Evolutionary conservation across 129 eudicot genomes (phyloP).

Genomic region (Lonicera japonica): DNA sequence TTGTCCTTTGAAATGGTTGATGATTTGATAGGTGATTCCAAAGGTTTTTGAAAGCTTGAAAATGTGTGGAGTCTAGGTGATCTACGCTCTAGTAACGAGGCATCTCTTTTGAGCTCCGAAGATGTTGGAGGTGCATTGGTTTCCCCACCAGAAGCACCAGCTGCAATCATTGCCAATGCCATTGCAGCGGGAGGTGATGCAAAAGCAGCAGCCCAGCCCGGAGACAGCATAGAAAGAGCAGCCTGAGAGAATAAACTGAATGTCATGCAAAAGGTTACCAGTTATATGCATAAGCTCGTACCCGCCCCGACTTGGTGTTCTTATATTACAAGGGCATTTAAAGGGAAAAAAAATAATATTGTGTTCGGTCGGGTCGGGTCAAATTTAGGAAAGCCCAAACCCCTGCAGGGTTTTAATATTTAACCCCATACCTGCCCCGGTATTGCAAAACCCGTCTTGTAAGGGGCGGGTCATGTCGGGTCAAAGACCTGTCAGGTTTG

Average conservation of each 20-base stretch:
- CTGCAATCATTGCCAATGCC: slow-evolving; percentile 97
- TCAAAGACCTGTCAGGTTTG: too few species aligned
- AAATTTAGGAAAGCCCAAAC: too few species aligned
- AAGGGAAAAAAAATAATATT: too few species aligned
- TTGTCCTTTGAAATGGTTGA: slow-evolving; percentile 61
- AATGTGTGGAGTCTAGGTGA: slow-evolving; percentile 68
- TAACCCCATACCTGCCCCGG: too few species aligned
- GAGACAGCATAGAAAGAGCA: slow-evolving; percentile 73
- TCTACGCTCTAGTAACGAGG: slow-evolving; percentile 65
- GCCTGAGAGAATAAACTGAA: neutral
- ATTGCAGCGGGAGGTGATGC: slow-evolving; percentile 99
- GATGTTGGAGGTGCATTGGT: slow-evolving; percentile 48
- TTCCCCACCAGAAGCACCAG: slow-evolving; percentile 99
- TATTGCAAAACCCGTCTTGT: too few species aligned
- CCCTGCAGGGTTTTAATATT: too few species aligned
- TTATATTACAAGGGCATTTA: too few species aligned
- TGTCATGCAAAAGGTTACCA: too few species aligned
- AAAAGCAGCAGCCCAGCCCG: slow-evolving; percentile 99
- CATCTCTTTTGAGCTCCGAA: slow-evolving; percentile 56
- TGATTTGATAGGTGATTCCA: slow-evolving; percentile 41
- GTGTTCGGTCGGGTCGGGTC: too few species aligned
- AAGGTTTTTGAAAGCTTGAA: slow-evolving; percentile 80
- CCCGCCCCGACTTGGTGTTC: too few species aligned
- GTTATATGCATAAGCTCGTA: too few species aligned
- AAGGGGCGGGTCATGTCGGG: too few species aligned